phyloP scores from a whole-genome alignment of 2,329 filamentous ascomycete genomes.

The Fusarium sublunatum region DNA sequence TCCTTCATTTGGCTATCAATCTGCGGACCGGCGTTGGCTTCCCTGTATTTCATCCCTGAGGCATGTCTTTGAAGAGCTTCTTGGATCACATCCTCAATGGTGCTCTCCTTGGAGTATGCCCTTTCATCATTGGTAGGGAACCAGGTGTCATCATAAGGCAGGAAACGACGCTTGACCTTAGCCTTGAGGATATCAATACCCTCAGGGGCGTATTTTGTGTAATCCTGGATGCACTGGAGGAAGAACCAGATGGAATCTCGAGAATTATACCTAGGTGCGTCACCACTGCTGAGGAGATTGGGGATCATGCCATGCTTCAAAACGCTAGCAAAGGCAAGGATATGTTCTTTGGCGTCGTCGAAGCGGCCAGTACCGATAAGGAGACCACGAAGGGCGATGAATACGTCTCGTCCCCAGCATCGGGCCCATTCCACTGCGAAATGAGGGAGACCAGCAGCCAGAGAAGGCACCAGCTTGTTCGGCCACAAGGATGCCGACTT shows the following conservation, averaged over 20 bases:
- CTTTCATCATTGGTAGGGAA: slow-evolving; percentile 83
- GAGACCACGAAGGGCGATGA: slow-evolving; percentile 94
- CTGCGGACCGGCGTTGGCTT: slow-evolving; percentile 89
- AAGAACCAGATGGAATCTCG: slow-evolving; percentile 99
- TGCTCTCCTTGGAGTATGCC: slow-evolving; percentile 86
- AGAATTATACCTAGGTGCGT: slow-evolving; percentile 91
- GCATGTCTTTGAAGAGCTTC: slow-evolving; percentile 94
- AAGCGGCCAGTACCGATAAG: slow-evolving; percentile 90
- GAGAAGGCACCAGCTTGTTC: slow-evolving; percentile 81
- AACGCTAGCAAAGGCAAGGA: slow-evolving; percentile 92
- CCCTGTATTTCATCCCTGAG: slow-evolving; percentile 87
- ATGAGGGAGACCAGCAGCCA: slow-evolving; percentile 93
- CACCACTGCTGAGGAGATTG: slow-evolving; percentile 88
- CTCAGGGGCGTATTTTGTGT: slow-evolving; percentile 81
- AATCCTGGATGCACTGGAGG: slow-evolving; percentile 95
- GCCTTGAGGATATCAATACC: slow-evolving; percentile 79
- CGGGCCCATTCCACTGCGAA: slow-evolving; percentile 94
- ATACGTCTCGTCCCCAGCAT: slow-evolving; percentile 97
- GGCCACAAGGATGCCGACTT: slow-evolving; percentile 93
- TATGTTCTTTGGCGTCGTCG: slow-evolving; percentile 90
- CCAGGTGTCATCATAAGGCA: slow-evolving; percentile 96
- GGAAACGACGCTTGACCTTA: slow-evolving; percentile 83
- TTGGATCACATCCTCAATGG: slow-evolving; percentile 89
- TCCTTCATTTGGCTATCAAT: slow-evolving; percentile 94
- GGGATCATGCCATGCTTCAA: slow-evolving; percentile 99